A percentile compares a stretch with the other conserved stretches of the same genome.
phyloP scores from a whole-genome alignment of 179 eudicot genomes.

The Actinidia chinensis region DNA sequence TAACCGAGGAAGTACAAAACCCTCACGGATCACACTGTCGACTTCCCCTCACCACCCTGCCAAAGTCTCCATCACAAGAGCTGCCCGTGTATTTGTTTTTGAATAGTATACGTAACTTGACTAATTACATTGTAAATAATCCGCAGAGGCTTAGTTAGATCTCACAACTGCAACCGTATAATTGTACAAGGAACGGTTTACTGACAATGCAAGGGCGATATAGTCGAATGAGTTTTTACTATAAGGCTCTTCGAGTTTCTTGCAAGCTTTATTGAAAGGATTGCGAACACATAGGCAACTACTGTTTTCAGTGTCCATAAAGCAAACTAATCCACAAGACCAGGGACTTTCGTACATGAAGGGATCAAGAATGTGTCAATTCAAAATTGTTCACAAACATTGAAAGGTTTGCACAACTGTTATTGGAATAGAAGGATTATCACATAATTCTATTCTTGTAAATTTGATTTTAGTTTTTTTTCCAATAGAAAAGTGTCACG shows the following conservation, averaged over 20 bases:
- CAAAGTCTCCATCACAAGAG: slow-evolving; percentile 25
- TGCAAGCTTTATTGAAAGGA: slow-evolving; percentile 29
- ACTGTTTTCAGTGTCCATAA: slow-evolving; percentile 31
- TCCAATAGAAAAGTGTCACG: too few species aligned
- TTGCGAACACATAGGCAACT: slow-evolving; percentile 34
- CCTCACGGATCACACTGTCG: slow-evolving; percentile 34
- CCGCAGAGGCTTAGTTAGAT: slow-evolving; percentile 30
- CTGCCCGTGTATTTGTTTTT: slow-evolving; percentile 24
- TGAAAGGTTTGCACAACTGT: too few species aligned
- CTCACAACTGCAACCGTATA: slow-evolving; percentile 34
- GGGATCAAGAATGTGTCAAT: slow-evolving; percentile 34
- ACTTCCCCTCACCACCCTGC: slow-evolving; percentile 37
- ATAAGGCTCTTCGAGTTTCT: slow-evolving; percentile 27
- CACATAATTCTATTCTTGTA: too few species aligned
- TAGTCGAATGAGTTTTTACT: slow-evolving; percentile 27
- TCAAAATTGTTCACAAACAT: too few species aligned
- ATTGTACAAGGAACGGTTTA: slow-evolving; percentile 21
- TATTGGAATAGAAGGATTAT: too few species aligned
- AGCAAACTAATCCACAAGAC: slow-evolving; percentile 39
- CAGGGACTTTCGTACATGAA: slow-evolving; percentile 21
- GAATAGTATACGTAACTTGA: slow-evolving; percentile 34
- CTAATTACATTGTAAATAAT: slow-evolving; percentile 24
- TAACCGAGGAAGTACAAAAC: slow-evolving; percentile 37
- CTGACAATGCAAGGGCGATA: slow-evolving; percentile 34
- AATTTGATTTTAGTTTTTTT: too few species aligned